Conservation (phyloP, 805 yeast species). For the Candida anglica region DNA sequence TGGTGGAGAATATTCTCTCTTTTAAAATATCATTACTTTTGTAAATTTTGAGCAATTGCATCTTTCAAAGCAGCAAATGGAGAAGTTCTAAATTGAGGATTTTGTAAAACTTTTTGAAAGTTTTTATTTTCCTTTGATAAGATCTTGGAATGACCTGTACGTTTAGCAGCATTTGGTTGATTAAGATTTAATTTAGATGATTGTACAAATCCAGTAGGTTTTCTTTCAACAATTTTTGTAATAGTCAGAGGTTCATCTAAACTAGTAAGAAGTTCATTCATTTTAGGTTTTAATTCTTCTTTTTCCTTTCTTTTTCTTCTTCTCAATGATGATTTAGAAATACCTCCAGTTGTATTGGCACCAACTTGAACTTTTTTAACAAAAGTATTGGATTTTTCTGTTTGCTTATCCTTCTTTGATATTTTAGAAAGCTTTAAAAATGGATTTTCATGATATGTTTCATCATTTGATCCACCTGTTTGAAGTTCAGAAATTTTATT, state of each 20-base stretch:
- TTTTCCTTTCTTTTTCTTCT: constrained; percentile 58
- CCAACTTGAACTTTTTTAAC: constrained; percentile 25
- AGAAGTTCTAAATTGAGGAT: constrained; percentile 49
- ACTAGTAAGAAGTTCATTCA: constrained; percentile 58
- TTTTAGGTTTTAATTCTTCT: constrained; percentile 63
- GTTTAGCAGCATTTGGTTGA: constrained; percentile 48
- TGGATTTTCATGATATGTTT: constrained; percentile 36
- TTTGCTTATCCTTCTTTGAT: constrained; percentile 51
- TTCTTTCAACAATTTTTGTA: constrained; percentile 1
- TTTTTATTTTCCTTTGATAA: constrained; percentile 54
- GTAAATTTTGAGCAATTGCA: constrained; percentile 35
- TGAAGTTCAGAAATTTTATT: constrained; percentile 24
- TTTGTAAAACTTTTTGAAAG: constrained; percentile 55
- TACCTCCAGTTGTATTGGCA: constrained; percentile 36
- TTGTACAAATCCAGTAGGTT: constrained; percentile 15
- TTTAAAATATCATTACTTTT: too few species aligned
- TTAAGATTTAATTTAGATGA: constrained; percentile 27
- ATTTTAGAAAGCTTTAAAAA: constrained; percentile 50
- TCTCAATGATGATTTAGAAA: constrained; percentile 64
- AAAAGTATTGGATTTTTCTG: constrained; percentile 34
- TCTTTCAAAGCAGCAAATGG: constrained; percentile 66
- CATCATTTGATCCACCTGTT: constrained; percentile 9
- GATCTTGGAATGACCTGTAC: constrained; percentile 41
- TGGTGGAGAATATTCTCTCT: too few species aligned
- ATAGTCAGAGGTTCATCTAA: constrained; percentile 23